Conservation (phyloP, 148 eudicot species). For the Vaccinium myrtillus region DNA sequence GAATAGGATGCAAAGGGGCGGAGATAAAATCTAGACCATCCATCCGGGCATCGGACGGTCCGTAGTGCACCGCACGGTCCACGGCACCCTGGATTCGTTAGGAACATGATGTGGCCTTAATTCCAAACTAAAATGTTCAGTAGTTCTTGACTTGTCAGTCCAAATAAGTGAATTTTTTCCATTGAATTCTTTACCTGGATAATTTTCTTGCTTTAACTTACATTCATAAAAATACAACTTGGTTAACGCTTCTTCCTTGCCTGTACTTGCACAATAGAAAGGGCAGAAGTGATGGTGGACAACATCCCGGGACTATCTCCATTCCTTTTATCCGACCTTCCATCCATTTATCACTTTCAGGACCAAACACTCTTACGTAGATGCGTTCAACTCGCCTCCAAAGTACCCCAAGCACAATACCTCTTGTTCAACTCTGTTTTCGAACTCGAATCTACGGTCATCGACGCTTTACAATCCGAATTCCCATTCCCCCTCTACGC, state of each 20-base stretch:
- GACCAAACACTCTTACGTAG: constrained; percentile 9
- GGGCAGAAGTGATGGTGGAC: constrained; percentile 33
- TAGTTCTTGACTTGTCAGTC: no score
- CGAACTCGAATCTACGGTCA: constrained; percentile 33
- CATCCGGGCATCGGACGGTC: no score
- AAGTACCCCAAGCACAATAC: constrained; percentile 24
- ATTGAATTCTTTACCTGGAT: neutral
- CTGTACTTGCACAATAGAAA: constrained; percentile 5
- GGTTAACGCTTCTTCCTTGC: neutral
- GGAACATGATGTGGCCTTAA: no score
- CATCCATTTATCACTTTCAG: constrained; percentile 12
- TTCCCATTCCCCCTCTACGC: constrained; percentile 26
- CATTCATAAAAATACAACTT: neutral
- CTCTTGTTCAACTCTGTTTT: constrained; percentile 32
- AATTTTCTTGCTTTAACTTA: neutral
- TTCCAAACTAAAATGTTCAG: no score
- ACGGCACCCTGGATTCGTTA: no score
- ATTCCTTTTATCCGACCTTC: constrained; percentile 30
- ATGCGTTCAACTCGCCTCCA: neutral
- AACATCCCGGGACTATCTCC: constrained; percentile 36
- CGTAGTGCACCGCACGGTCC: no score
- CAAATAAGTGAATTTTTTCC: no score
- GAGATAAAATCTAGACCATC: no score
- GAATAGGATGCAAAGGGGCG: no score
- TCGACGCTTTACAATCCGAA: constrained; percentile 15